Percentiles rank a stretch among this genome's conserved stretches.
phyloP scores from a whole-genome alignment of 2,329 filamentous ascomycete genomes.

The Talaromyces sp. region DNA sequence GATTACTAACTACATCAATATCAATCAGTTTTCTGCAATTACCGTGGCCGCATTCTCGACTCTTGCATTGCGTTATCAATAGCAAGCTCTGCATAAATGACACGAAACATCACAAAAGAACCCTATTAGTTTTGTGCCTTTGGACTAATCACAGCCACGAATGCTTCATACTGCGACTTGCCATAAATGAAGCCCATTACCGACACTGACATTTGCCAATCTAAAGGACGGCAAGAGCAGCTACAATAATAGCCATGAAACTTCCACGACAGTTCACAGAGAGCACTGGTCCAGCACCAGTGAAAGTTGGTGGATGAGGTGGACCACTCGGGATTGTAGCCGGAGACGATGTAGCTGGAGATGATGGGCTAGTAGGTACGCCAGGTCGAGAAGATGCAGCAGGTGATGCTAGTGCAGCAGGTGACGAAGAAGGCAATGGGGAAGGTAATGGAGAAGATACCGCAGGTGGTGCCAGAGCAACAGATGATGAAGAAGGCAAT shows the following conservation, averaged over 20 bases:
- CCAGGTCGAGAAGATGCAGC: not conserved
- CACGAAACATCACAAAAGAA: not conserved
- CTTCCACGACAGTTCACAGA: not conserved
- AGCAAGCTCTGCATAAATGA: not conserved
- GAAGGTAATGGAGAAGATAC: not conserved
- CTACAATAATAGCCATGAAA: slow-evolving; percentile 1
- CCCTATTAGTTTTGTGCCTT: not conserved
- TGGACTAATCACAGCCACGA: not conserved
- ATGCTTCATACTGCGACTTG: not conserved
- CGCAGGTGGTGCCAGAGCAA: no score
- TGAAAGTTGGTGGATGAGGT: slow-evolving; percentile 2
- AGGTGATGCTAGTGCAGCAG: not conserved
- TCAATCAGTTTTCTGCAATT: not conserved
- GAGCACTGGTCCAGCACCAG: slow-evolving; percentile 6
- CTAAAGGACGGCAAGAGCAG: slow-evolving; percentile 10
- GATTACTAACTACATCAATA: slow-evolving; percentile 7
- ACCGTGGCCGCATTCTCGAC: not conserved
- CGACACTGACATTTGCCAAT: not conserved
- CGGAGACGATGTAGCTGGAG: not conserved
- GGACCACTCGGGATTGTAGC: not conserved
- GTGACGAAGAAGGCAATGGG: no score
- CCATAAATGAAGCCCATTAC: not conserved
- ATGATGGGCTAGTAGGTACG: not conserved
- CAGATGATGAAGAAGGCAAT: no score
- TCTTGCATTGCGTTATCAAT: not conserved